phyloP scores from a whole-genome alignment of 495 filamentous ascomycete species.

The Penicillium longicatenatum region DNA sequence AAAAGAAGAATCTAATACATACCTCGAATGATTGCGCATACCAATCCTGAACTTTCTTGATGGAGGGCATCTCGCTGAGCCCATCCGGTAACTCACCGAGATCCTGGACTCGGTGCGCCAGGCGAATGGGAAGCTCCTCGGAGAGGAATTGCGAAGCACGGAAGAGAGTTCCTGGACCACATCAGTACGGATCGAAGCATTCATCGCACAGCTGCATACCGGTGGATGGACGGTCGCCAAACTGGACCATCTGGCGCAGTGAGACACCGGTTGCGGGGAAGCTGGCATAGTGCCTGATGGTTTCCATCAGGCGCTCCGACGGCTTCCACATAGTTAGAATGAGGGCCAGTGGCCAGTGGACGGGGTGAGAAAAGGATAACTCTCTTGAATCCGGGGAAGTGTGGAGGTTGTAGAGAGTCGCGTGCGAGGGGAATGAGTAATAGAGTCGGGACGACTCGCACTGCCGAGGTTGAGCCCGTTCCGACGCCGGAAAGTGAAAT shows the following conservation, averaged over 20 bases:
- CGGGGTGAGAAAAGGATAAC: not conserved
- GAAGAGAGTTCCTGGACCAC: conserved; percentile 78
- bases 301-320: conserved; percentile 89
- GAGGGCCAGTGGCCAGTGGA: conserved; percentile 33
- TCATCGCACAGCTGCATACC: conserved; percentile 52
- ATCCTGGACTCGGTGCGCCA: conserved; percentile 95
- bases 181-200: not conserved
- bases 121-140: conserved; percentile 94
- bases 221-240: conserved; percentile 85
- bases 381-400: conserved; percentile 8
- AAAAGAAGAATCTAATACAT: conserved; percentile 21
- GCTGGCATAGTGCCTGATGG: conserved; percentile 96
- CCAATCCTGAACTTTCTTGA: conserved; percentile 93
- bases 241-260: conserved; percentile 98
- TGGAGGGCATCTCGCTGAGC: conserved; percentile 96
- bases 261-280: conserved; percentile 98
- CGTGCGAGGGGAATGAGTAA: conserved; percentile 24
- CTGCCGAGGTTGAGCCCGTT: conserved; percentile 30
- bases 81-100: conserved; percentile 92
- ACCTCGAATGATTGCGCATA: conserved; percentile 99
- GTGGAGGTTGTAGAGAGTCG: conserved; percentile 26
- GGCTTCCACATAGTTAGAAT: conserved; percentile 79
- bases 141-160: conserved; percentile 97
- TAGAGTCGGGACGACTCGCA: conserved; percentile 20
- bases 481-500: conserved; percentile 26